Evolutionary conservation across 2,329 filamentous ascomycete genomes (phyloP).

Genomic region (Colletotrichum somersetense): DNA sequence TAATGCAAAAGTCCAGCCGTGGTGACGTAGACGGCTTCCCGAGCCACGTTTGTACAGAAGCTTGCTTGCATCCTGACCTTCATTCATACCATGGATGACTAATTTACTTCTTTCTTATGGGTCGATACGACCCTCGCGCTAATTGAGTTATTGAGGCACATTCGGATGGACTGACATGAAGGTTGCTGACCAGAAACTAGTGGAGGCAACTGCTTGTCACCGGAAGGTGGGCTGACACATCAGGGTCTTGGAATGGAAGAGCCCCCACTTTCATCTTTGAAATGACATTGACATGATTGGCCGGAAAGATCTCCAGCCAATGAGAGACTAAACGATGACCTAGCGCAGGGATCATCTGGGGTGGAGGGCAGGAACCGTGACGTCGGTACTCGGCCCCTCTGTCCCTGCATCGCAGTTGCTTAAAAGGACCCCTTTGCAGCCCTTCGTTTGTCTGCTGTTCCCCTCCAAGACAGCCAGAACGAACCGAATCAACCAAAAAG

Average conservation of each 20-base stretch:
- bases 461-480: constrained; percentile 3
- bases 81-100: neutral
- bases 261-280: constrained; percentile 2
- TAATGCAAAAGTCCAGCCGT: too few species aligned
- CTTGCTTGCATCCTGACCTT: neutral
- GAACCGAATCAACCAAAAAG: constrained; percentile 1
- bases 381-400: constrained; percentile 37
- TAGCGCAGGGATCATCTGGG: constrained; percentile 11
- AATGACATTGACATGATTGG: constrained; percentile 15
- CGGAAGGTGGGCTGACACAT: constrained; percentile 33
- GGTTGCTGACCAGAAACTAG: constrained; percentile 9
- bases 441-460: neutral
- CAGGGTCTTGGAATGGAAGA: constrained; percentile 21
- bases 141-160: too few species aligned
- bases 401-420: constrained; percentile 35
- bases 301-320: constrained; percentile 28
- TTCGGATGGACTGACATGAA: neutral
- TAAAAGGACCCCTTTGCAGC: constrained; percentile 33
- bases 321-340: constrained; percentile 21
- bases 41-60: neutral
- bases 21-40: neutral
- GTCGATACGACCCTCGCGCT: neutral
- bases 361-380: constrained; percentile 32
- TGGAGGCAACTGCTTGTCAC: constrained; percentile 4
- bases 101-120: neutral